phyloP scores from a whole-genome alignment of 768 basidiomycete species.

The Lentinus brumalis region DNA sequence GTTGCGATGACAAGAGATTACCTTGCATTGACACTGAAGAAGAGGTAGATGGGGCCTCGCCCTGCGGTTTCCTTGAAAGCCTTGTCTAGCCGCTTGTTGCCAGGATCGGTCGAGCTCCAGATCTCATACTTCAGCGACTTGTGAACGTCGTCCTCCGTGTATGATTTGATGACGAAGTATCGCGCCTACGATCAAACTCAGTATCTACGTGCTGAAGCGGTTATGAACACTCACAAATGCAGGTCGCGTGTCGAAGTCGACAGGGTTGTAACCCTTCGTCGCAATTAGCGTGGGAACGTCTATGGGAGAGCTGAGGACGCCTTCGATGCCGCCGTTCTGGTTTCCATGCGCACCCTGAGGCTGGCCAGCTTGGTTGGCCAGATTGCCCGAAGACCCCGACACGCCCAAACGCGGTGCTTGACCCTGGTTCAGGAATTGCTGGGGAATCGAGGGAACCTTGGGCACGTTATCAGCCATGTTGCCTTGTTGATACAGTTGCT shows the following conservation, averaged over 20 bases:
- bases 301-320: slow-evolving; percentile 64
- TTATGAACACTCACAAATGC: slow-evolving; percentile 56
- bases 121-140: slow-evolving; percentile 98
- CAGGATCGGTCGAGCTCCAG: slow-evolving; percentile 96
- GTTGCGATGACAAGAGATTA: slow-evolving; percentile 19
- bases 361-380: slow-evolving; percentile 18
- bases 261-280: slow-evolving; percentile 89
- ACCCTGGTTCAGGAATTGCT: slow-evolving; percentile 67
- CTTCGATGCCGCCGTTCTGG: slow-evolving; percentile 23
- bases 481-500: slow-evolving; percentile 55
- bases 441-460: slow-evolving; percentile 71
- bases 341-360: slow-evolving; percentile 38
- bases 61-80: slow-evolving; percentile 95
- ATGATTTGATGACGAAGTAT: slow-evolving; percentile 98
- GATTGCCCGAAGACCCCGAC: background rate
- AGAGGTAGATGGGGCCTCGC: slow-evolving; percentile 93
- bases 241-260: slow-evolving; percentile 80
- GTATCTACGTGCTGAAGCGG: slow-evolving; percentile 7
- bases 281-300: slow-evolving; percentile 87
- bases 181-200: slow-evolving; percentile 58
- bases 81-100: slow-evolving; percentile 96
- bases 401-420: slow-evolving; percentile 32
- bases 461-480: slow-evolving; percentile 45
- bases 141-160: slow-evolving; percentile 98
- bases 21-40: slow-evolving; percentile 97